Conservation (phyloP, 2,329 filamentous ascomycete species). For the Claviceps maximensis region DNA sequence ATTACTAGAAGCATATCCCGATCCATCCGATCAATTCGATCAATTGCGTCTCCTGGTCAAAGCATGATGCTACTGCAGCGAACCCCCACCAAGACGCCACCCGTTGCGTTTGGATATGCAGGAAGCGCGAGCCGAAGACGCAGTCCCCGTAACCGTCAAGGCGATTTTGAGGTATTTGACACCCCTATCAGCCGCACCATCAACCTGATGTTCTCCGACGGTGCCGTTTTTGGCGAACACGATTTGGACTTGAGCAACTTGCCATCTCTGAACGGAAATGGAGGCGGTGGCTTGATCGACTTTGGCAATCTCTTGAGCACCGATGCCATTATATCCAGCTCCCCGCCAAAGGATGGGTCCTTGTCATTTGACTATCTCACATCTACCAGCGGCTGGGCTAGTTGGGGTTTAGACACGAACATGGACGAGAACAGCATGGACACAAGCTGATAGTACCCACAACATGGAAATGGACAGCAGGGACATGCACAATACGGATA, state of each 20-base stretch:
- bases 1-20: conserved; percentile 48
- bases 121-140: conserved; percentile 26
- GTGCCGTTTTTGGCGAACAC: conserved; percentile 29
- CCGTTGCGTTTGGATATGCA: conserved; percentile 13
- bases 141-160: conserved; percentile 28
- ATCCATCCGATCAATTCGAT: conserved; percentile 36
- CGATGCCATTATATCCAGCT: conserved; percentile 34
- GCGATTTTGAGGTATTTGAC: conserved; percentile 27
- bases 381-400: conserved; percentile 16
- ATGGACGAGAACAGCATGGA: conserved; percentile 1
- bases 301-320: conserved; percentile 35
- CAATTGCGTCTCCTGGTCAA: conserved; percentile 31
- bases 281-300: conserved; percentile 25
- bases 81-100: conserved; percentile 36
- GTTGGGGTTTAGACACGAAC: conserved; percentile 15
- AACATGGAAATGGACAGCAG: neutral
- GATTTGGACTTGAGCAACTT: conserved; percentile 31
- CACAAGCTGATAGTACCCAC: neutral
- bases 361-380: conserved; percentile 19
- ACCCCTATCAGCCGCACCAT: conserved; percentile 52
- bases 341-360: conserved; percentile 25
- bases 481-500: neutral
- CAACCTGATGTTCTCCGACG: conserved; percentile 49
- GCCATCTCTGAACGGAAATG: conserved; percentile 25
- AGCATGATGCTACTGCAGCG: conserved; percentile 27